Evolutionary conservation across 495 filamentous ascomycete species (phyloP), one percentile per base, ranked within the genome.

Genomic region (Xylaria sp.): DNA sequence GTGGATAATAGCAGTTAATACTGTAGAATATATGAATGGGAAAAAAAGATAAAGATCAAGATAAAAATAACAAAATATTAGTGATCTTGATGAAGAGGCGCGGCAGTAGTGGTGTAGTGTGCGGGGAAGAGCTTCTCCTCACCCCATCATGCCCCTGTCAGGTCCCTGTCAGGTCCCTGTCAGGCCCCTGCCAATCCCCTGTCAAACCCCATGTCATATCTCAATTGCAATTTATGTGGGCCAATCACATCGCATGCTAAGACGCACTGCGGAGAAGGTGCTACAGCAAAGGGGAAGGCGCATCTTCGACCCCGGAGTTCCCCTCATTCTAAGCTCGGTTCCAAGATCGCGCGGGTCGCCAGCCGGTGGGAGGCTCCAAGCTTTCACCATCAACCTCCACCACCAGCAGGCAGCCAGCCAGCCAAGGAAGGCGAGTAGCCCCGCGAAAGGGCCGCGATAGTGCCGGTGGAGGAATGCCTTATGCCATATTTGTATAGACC

Each of bases 41-140:
- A 21, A n/a, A 21, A 21, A n/a, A 50, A 59, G 11, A 29, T 46
- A 2, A 19, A n/a, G n/a, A n/a, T n/a, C n/a, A n/a, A n/a, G n/a
- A n/a, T n/a, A n/a, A n/a, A n/a, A n/a, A n/a, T n/a, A n/a, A n/a
- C n/a, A 58, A 58, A 58, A 33, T 11, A 19, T 29, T n/a, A 19
- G 29, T 2, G 33, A 5, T 0, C 8, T 29, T 33, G 53, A 29
- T 33, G 53, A 58, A 58, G 53, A 58, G 29, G 53, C 53, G n/a
- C n/a, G n/a, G n/a, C 44, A 6, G 19, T 19, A 14, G 12, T 37
- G 31, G 55, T 15, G 1, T 17, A 21, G 29, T 21, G 37, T 66
- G 62, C 62, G 62, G 62, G 44, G 48, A 55, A 53, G 48, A 67
- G 64, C 64, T 67, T 67, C 64, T 67, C 64, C 64, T 67, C 64